phyloP scores from a whole-genome alignment of 306 rosid genomes.

The Acmispon strigosus region DNA sequence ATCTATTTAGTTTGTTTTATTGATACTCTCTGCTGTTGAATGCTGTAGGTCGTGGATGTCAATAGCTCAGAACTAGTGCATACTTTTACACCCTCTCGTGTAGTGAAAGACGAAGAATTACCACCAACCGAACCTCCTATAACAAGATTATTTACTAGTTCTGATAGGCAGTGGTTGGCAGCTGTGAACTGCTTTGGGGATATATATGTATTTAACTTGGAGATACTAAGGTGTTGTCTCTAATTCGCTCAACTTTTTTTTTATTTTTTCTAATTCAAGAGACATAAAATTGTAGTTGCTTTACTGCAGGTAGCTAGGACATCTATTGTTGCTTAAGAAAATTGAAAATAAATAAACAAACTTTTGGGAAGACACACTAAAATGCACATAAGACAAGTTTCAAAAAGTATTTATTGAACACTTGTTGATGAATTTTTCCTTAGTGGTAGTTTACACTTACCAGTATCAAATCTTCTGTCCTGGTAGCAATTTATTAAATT shows the following conservation, averaged over 20 bases:
- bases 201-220: slow-evolving; percentile 78
- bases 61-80: slow-evolving; percentile 47
- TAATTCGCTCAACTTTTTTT: neutral
- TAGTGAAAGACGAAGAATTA: slow-evolving; percentile 42
- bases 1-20: neutral
- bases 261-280: neutral
- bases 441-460: neutral
- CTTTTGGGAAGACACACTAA: neutral
- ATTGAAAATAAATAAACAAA: neutral
- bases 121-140: slow-evolving; percentile 87
- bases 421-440: neutral
- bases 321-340: neutral
- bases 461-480: neutral
- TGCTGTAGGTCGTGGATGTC: slow-evolving; percentile 66
- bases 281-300: neutral
- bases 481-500: neutral
- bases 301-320: neutral
- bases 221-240: slow-evolving; percentile 53
- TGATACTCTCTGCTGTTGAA: slow-evolving; percentile 11
- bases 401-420: neutral
- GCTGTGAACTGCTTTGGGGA: slow-evolving; percentile 98
- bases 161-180: slow-evolving; percentile 96
- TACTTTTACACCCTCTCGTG: slow-evolving; percentile 63
- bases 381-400: neutral
- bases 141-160: slow-evolving; percentile 81